Percentiles rank a stretch among this genome's conserved stretches.
Evolutionary conservation across 352 stramenopile genomes (phyloP).

Genomic region (Phytophthora kernoviae): DNA sequence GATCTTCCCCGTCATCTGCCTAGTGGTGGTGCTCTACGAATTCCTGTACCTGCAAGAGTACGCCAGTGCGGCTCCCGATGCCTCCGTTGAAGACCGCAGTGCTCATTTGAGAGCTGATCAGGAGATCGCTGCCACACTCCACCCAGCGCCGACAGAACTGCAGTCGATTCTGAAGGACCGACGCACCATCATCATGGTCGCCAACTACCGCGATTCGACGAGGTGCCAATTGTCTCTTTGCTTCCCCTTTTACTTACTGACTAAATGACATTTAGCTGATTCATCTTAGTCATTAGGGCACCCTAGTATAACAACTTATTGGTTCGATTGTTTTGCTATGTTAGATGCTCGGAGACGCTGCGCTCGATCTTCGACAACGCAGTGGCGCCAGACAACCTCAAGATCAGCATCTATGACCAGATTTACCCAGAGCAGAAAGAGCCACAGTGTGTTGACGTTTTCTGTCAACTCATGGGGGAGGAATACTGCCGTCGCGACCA

Average conservation of each 20-base stretch:
- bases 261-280: too few species aligned
- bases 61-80: conserved; percentile 40
- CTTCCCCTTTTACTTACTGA: too few species aligned
- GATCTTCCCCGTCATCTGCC: conserved; percentile 68
- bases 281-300: too few species aligned
- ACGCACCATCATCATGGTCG: conserved; percentile 77
- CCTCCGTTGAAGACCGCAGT: conserved; percentile 32
- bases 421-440: conserved; percentile 77
- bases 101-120: conserved; percentile 35
- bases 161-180: conserved; percentile 59
- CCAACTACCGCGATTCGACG: conserved; percentile 84
- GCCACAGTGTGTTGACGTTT: conserved; percentile 62
- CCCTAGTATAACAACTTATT: too few species aligned
- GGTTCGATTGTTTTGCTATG: not conserved
- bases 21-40: conserved; percentile 81
- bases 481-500: conserved; percentile 58
- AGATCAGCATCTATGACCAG: conserved; percentile 74
- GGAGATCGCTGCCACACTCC: conserved; percentile 8
- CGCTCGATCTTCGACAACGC: conserved; percentile 81
- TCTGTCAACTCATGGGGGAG: conserved; percentile 73
- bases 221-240: conserved; percentile 32
- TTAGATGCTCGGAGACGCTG: conserved; percentile 75
- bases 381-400: conserved; percentile 54
- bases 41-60: conserved; percentile 82
- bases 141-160: conserved; percentile 20